Evolutionary conservation across 2,329 filamentous ascomycete genomes (phyloP), one percentile per base, ranked within the genome.

Genomic region (Verticillium nonalfalfae): DNA sequence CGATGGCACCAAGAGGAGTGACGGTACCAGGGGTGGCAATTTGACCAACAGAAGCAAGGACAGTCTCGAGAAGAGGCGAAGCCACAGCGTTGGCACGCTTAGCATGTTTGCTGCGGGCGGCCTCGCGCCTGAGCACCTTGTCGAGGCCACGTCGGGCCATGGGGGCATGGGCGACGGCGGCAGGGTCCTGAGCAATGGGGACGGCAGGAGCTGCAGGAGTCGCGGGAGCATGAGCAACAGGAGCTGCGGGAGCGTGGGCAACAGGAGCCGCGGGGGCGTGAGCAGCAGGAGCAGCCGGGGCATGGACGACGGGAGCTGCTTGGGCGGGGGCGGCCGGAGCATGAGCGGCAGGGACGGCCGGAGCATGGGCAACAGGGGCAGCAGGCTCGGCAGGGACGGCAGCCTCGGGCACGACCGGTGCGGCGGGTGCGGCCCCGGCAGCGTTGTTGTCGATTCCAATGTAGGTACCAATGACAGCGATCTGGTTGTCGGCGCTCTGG

Each of bases 381-480:
- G 52, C 59, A 56, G 60, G 34, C 45, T 52, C 45, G 50, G 61
- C 54, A 33, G 60, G 61, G 2, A 59, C 58, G 35, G 60, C 56
- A 36, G n/a, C 45, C 7, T 9, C 45, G 45, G 45, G 45, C 18
- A 36, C 58, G 2, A 31, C 54, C 14, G 63, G 62, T 3, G 62
- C 63, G 33, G 62, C 61, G 35, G 59, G 45, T 4, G 26, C 62
- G 2, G 66, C 59, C 11, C 15, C 39, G 36, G 63, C 68, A 14
- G 65, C 65, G 10, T 67, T 66, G 40, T 70, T 70, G 62, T 72
- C 71, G 34, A 78, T 67, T 63, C 78, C 76, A 64, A 80, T 71
- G 69, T 78, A 80, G 57, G 75, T 69, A 57, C 77, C 78, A 39
- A 81, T 70, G 62, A 80, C 78, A 36, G 77, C 76, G 40, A 80